phyloP scores from a whole-genome alignment of 345 rosid species.

The Aquilaria sinensis region DNA sequence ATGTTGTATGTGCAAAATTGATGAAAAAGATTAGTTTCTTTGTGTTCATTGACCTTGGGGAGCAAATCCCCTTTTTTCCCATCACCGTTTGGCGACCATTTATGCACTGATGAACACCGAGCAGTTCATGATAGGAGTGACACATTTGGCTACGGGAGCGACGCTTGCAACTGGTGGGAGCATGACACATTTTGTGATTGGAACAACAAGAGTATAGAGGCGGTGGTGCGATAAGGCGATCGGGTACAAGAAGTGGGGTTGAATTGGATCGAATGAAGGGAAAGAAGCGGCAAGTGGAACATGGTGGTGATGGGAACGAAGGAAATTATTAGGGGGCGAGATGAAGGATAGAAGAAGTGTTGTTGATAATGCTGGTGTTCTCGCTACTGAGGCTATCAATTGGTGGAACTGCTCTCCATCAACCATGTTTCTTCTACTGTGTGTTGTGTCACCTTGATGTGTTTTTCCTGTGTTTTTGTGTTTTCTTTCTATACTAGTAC shows the following conservation, averaged over 20 bases:
- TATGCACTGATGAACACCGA: too few species aligned
- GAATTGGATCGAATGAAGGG: conserved; percentile 31
- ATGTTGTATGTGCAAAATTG: too few species aligned
- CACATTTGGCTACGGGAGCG: too few species aligned
- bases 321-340: conserved; percentile 17
- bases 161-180: too few species aligned
- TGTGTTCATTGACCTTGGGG: too few species aligned
- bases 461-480: conserved; percentile 7
- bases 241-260: conserved; percentile 5
- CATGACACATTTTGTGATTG: too few species aligned
- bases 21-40: too few species aligned
- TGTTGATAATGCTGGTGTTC: conserved; percentile 16
- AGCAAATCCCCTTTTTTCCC: too few species aligned
- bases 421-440: conserved; percentile 49
- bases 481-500: conserved; percentile 12
- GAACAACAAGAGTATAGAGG: too few species aligned
- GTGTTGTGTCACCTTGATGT: background rate
- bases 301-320: conserved; percentile 23
- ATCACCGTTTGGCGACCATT: too few species aligned
- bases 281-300: conserved; percentile 12
- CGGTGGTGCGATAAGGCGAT: conserved; percentile 24
- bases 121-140: too few species aligned
- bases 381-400: conserved; percentile 47
- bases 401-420: conserved; percentile 84
- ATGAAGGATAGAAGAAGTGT: conserved; percentile 36